phyloP scores from a whole-genome alignment of 2,329 filamentous ascomycete species.

The Colletotrichum sp. region DNA sequence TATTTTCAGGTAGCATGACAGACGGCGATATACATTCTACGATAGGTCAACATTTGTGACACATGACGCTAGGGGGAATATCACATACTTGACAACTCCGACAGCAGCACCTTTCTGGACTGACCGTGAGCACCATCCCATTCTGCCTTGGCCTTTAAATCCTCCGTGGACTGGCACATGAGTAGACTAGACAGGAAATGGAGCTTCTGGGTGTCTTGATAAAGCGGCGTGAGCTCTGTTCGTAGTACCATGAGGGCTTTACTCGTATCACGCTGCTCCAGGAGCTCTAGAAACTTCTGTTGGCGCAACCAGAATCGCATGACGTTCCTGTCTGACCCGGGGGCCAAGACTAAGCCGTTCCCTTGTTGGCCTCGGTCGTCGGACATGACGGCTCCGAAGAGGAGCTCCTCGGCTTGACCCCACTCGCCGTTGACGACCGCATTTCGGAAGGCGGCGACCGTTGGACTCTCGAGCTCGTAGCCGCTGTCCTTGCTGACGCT shows the following conservation, averaged over 20 bases:
- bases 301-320: constrained; percentile 91
- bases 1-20: constrained; percentile 94
- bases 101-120: constrained; percentile 77
- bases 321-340: constrained; percentile 75
- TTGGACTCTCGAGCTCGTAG: constrained; percentile 83
- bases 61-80: constrained; percentile 11
- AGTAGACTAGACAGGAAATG: constrained; percentile 87
- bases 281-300: constrained; percentile 91
- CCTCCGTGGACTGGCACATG: constrained; percentile 83
- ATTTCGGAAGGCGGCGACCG: constrained; percentile 83
- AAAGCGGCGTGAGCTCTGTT: constrained; percentile 84
- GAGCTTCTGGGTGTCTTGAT: constrained; percentile 77
- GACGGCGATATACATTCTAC: constrained; percentile 90
- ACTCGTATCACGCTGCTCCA: constrained; percentile 77
- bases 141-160: constrained; percentile 75
- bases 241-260: constrained; percentile 83
- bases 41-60: constrained; percentile 23
- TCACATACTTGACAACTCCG: constrained; percentile 78
- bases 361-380: constrained; percentile 38
- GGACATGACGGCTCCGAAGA: constrained; percentile 58
- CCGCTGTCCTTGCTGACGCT: constrained; percentile 82
- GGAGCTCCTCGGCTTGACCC: constrained; percentile 81
- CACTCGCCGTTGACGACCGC: constrained; percentile 84
- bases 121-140: constrained; percentile 85
- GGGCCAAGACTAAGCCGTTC: constrained; percentile 74